Conservation (phyloP, 176 grass and related monocot species). For the Cenchrus fungigraminus region DNA sequence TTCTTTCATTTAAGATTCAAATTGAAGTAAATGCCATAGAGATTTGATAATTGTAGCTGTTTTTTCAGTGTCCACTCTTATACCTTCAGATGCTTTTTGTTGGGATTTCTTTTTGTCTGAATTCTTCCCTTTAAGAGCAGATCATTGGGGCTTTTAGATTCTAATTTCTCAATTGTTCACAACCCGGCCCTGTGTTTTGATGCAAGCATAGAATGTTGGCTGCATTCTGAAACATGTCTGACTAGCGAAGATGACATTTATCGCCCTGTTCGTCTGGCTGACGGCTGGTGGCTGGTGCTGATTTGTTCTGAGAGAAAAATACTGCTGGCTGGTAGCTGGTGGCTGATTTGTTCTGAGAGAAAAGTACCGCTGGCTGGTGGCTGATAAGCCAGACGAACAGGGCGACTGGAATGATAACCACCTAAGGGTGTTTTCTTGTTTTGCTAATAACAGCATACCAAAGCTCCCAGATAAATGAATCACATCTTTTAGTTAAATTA, state of each 20-base stretch:
- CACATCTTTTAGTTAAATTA: background rate
- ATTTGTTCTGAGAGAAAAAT: too few species aligned
- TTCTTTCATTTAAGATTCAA: conserved; percentile 23
- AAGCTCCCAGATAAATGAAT: background rate
- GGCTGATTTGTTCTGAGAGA: too few species aligned
- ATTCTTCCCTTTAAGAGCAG: background rate
- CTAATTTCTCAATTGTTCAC: background rate
- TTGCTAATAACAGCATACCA: background rate
- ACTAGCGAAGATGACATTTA: background rate
- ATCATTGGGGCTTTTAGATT: background rate
- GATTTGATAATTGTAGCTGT: background rate
- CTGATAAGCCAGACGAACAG: too few species aligned
- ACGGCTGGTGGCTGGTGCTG: too few species aligned
- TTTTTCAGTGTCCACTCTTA: background rate
- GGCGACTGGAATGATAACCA: background rate
- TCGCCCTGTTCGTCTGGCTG: too few species aligned
- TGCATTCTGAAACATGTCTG: background rate
- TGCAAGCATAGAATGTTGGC: too few species aligned
- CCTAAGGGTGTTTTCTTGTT: background rate
- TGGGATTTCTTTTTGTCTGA: background rate
- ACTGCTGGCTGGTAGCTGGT: too few species aligned
- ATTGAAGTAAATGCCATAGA: conserved; percentile 17
- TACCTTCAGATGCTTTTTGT: background rate
- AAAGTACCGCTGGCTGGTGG: too few species aligned
- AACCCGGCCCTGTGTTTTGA: background rate